These are phyloP conservation scores for Boletus subparvulus DNA, from an alignment of 768 basidiomycete species.

Conservation along the genomic window DNA sequence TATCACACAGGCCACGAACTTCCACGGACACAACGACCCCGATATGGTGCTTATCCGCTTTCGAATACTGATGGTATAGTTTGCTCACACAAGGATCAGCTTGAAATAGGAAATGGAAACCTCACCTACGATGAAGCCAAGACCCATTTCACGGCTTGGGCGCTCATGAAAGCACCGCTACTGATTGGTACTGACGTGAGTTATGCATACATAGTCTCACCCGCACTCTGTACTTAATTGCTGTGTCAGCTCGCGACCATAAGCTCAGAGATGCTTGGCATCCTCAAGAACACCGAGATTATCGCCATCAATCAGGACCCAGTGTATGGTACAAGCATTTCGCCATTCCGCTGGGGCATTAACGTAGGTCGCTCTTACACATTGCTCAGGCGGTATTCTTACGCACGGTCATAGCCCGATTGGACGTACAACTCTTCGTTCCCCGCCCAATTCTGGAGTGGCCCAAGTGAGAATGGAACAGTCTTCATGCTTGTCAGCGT, in stretches of 20 bases:
- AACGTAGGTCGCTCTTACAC: constrained; percentile 43
- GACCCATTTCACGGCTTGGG: constrained; percentile 71
- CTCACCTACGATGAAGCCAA: constrained; percentile 63
- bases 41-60: constrained; percentile 48
- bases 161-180: constrained; percentile 63
- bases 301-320: constrained; percentile 68
- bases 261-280: constrained; percentile 47
- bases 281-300: constrained; percentile 61
- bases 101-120: constrained; percentile 63
- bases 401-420: constrained; percentile 28
- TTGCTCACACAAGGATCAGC: constrained; percentile 32
- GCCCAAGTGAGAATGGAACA: constrained; percentile 58
- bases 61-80: background rate
- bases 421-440: constrained; percentile 40
- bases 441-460: constrained; percentile 71
- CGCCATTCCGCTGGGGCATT: constrained; percentile 67
- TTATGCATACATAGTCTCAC: background rate
- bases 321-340: constrained; percentile 57
- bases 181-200: constrained; percentile 60
- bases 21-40: constrained; percentile 64
- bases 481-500: constrained; percentile 61
- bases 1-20: constrained; percentile 58
- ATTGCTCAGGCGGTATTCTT: background rate
- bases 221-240: background rate
- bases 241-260: constrained; percentile 47